These are phyloP conservation scores for Verbena officinalis DNA, from an alignment of 257 asterid species.

Conservation along the genomic window DNA sequence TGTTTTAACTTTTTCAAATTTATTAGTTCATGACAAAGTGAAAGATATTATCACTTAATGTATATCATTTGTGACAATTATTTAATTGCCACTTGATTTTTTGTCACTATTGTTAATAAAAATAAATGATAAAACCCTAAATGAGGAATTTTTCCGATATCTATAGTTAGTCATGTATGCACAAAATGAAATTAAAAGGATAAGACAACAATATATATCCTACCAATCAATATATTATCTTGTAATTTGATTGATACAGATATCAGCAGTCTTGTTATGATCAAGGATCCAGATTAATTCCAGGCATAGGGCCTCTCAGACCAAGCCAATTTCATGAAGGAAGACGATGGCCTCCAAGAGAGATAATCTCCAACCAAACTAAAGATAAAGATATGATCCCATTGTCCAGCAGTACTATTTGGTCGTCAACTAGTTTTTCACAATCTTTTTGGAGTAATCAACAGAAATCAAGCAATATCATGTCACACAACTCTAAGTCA, in stretches of 20 bases:
- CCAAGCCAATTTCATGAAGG: slow-evolving; percentile 59
- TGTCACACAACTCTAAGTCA: slow-evolving; percentile 25
- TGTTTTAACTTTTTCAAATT: too few species aligned
- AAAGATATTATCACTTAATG: too few species aligned
- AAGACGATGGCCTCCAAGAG: slow-evolving; percentile 64
- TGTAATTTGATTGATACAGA: slow-evolving; percentile 30
- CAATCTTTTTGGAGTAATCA: slow-evolving; percentile 38
- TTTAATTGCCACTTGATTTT: too few species aligned
- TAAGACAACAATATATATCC: too few species aligned
- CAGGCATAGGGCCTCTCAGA: slow-evolving; percentile 37
- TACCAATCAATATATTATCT: too few species aligned
- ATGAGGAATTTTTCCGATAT: too few species aligned
- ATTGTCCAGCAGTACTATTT: slow-evolving; percentile 15
- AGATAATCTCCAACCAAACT: slow-evolving; percentile 37
- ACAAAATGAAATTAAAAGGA: too few species aligned
- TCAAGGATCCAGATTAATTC: slow-evolving; percentile 28
- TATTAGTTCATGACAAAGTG: too few species aligned
- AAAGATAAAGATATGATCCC: slow-evolving; percentile 40
- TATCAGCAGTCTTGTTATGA: slow-evolving; percentile 45
- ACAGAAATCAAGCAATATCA: slow-evolving; percentile 25
- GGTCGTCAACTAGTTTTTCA: slow-evolving; percentile 23
- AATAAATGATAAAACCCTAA: too few species aligned
- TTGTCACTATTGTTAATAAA: too few species aligned
- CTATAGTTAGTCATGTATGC: too few species aligned
- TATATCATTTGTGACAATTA: too few species aligned